These are phyloP conservation scores for Skeletonema menzelii DNA, from an alignment of 108 stramenopile species.

Conservation along the genomic window DNA sequence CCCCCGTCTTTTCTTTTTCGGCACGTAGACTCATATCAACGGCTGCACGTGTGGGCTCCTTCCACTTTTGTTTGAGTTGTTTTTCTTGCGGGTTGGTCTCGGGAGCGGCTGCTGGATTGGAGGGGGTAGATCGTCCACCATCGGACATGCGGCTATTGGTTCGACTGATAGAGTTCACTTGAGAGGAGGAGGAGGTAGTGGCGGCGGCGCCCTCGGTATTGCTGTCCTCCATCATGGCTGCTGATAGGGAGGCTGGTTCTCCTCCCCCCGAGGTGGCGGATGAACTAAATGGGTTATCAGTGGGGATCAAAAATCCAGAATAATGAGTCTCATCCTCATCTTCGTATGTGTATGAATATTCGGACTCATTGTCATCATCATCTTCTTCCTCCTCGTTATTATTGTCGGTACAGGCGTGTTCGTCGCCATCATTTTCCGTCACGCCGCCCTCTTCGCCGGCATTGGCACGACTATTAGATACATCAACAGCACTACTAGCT, in stretches of 20 bases:
- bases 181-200: background rate
- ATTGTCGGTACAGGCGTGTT: constrained; percentile 17
- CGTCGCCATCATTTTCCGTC: constrained; percentile 17
- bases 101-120: background rate
- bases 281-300: constrained; percentile 15
- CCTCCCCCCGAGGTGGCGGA: constrained; percentile 12
- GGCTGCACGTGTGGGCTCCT: constrained; percentile 72
- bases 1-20: constrained; percentile 80
- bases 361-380: constrained; percentile 56
- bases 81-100: constrained; percentile 6
- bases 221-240: background rate
- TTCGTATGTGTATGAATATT: constrained; percentile 79
- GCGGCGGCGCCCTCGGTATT: too few relatives aligned
- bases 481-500: background rate
- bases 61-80: constrained; percentile 61
- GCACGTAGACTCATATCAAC: constrained; percentile 84
- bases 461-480: background rate
- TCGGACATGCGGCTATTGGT: constrained; percentile 3
- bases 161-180: background rate
- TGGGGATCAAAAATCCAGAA: constrained; percentile 69
- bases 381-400: constrained; percentile 5
- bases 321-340: constrained; percentile 83
- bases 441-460: constrained; percentile 6
- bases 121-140: background rate
- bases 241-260: constrained; percentile 6